A percentile compares a stretch with the other conserved stretches of the same genome.
Conservation (phyloP, 108 stramenopile species). For the Cyclotella sp. region DNA sequence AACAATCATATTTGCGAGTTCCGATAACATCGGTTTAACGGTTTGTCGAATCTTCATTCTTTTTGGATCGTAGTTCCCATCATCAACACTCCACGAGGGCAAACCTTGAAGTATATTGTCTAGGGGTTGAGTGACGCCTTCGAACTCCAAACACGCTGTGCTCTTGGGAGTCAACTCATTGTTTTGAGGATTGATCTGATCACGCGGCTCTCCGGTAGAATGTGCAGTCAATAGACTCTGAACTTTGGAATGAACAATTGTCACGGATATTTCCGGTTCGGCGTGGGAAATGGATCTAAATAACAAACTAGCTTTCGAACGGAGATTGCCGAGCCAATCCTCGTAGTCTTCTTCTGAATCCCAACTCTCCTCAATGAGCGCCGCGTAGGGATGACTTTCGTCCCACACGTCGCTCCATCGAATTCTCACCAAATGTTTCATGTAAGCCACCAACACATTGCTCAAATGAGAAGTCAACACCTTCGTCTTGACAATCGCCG, state of each 20-base stretch:
- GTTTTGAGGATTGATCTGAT: slow-evolving; percentile 67
- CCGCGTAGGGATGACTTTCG: slow-evolving; percentile 63
- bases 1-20: slow-evolving; percentile 69
- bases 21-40: slow-evolving; percentile 63
- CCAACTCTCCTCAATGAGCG: slow-evolving; percentile 79
- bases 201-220: slow-evolving; percentile 74
- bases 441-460: slow-evolving; percentile 62
- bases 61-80: slow-evolving; percentile 46
- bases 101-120: slow-evolving; percentile 83
- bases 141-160: slow-evolving; percentile 76
- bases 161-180: slow-evolving; percentile 73
- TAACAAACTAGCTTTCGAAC: slow-evolving; percentile 76
- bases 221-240: slow-evolving; percentile 55
- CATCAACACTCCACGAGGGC: slow-evolving; percentile 68
- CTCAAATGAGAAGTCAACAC: slow-evolving; percentile 66
- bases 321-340: slow-evolving; percentile 72
- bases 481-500: slow-evolving; percentile 65
- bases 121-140: slow-evolving; percentile 74
- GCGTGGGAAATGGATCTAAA: slow-evolving; percentile 70
- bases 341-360: slow-evolving; percentile 85
- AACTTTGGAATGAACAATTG: slow-evolving; percentile 57
- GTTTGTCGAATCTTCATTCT: slow-evolving; percentile 50
- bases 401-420: slow-evolving; percentile 89
- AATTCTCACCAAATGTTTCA: slow-evolving; percentile 72
- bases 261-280: slow-evolving; percentile 69